Evolutionary conservation across 2,329 filamentous ascomycete species (phyloP).

Genomic region (Colletotrichum tropicicola): DNA sequence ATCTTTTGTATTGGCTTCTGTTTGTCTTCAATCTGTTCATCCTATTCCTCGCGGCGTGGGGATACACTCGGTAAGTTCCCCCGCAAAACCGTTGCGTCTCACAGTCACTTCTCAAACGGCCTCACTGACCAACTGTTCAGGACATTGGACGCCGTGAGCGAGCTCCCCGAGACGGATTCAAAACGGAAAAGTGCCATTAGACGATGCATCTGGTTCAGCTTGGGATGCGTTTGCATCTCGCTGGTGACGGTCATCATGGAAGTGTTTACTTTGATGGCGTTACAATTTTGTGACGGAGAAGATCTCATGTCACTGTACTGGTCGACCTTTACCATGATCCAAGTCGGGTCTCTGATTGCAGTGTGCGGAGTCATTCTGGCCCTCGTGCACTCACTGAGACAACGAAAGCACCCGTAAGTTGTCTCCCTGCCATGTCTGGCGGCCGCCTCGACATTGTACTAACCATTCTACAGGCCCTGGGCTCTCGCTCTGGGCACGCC

Average conservation of each 20-base stretch:
- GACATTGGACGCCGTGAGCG: constrained; percentile 46
- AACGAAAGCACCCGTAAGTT: constrained; percentile 61
- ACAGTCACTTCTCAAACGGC: neutral
- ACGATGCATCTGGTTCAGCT: constrained; percentile 52
- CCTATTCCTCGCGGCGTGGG: constrained; percentile 53
- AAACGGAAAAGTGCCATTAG: constrained; percentile 47
- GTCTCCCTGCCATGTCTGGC: neutral
- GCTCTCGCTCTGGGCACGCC: constrained; percentile 68
- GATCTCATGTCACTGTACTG: constrained; percentile 68
- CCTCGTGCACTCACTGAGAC: constrained; percentile 57
- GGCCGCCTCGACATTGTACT: constrained; percentile 8
- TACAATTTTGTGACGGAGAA: constrained; percentile 69
- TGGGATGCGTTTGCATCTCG: constrained; percentile 54
- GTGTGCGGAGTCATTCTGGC: constrained; percentile 66
- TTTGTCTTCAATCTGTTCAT: constrained; percentile 54
- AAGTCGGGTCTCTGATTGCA: constrained; percentile 66
- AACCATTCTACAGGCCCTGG: constrained; percentile 54
- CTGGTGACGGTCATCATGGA: constrained; percentile 60
- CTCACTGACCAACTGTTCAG: constrained; percentile 29
- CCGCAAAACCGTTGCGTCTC: neutral
- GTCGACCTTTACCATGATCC: constrained; percentile 69
- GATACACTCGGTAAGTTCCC: constrained; percentile 47
- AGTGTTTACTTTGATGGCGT: constrained; percentile 59
- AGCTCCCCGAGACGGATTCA: constrained; percentile 41
- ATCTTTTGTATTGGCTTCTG: constrained; percentile 56